Evolutionary conservation across 139 green algal species (phyloP), one percentile per base, ranked within the genome.

Genomic region (Eudorina sp.): DNA sequence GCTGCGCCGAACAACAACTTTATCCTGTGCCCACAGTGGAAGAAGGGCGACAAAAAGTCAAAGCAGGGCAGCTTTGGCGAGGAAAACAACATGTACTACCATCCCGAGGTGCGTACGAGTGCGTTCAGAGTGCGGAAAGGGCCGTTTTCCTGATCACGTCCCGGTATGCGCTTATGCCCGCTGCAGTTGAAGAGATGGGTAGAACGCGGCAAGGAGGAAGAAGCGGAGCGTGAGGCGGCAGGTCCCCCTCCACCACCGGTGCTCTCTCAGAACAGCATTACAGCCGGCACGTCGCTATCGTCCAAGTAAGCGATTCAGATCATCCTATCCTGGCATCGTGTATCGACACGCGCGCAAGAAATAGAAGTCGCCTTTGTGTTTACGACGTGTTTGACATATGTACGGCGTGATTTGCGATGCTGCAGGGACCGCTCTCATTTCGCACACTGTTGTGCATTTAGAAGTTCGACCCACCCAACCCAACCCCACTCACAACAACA

Each of bases 181-280:
- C 23, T 55, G 77, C 82, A 93, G 90, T 58, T 93, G 31, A 91
- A 91, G 43, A 74, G 86, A 18, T 93, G 90, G 90, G 90, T 93
- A 21, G 90, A 93, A 74, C 43, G 31, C 9, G 90, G 90, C 29
- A 93, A 93, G 82, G 90, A 93, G 55, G 72, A 88, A 0, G 90
- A 93, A 34, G 86, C 86, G 0, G 76, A 55, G 14, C 34, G 45
- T 1, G 86, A 93, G n/a, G 75, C 90, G 0, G 75, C 90, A 41
- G 75, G 72, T 0, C 62, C 77, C 14, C 60, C 86, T 53, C 86
- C 90, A 21, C 90, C 90, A 27, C 90, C 90, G 0, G 82, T 68
- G 4, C 34, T 66, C 18, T 53, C 68, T 4, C 46, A 4, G 0
- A 36, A 14, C 29, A 88, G 38, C 64, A 16, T 79, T 3, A 58